Evolutionary conservation across 2,329 filamentous ascomycete species (phyloP), one percentile per base, ranked within the genome.

Genomic region (Fusarium euwallaceae): DNA sequence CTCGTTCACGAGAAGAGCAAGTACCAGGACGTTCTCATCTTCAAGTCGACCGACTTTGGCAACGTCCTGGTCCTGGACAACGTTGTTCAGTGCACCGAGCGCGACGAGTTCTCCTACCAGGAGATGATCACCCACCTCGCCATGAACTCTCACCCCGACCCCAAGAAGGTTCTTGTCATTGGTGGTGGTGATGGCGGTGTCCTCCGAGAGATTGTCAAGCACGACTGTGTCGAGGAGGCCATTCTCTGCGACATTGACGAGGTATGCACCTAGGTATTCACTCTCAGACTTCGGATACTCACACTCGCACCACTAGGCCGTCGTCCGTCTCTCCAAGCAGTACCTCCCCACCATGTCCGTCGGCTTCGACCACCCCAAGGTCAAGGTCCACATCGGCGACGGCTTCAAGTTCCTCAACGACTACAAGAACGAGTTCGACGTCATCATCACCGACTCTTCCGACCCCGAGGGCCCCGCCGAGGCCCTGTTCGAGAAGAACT

Each of bases 51-150:
- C 88, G 92, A 98, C 90, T 94, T 98, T 85, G 97, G 97, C 85
- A 97, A 92, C 82, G 96, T 98, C 72, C 90, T 99, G 69, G 96
- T 99, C 74, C 92, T 99, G 78, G 97, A 99, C 90, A 98, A 98
- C 84, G 97, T 98, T 84, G 98, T 99, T 85, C 97, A 99, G 88
- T 95, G 92, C 91, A 98, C 97, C 79, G 97, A 99, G 91, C 93
- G 96, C 77, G 95, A 99, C 83, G 97, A 99, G 89, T 99, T 98
- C 90, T 95, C 95, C 80, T 98, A 98, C 92, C 97, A 99, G 90
- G 97, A 99, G 91, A 99, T 99, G 97, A 99, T 99, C 86, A 95
- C 96, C 79, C 95, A 99, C 87, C 90, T 99, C 78, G 97, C 95
- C 86, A 95, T 99, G 93, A 97, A 97, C 91, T 95, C 96, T 64